These are phyloP conservation scores for Sporothrix phasma DNA, from an alignment of 2,329 filamentous ascomycete genomes.

Conservation along the genomic window DNA sequence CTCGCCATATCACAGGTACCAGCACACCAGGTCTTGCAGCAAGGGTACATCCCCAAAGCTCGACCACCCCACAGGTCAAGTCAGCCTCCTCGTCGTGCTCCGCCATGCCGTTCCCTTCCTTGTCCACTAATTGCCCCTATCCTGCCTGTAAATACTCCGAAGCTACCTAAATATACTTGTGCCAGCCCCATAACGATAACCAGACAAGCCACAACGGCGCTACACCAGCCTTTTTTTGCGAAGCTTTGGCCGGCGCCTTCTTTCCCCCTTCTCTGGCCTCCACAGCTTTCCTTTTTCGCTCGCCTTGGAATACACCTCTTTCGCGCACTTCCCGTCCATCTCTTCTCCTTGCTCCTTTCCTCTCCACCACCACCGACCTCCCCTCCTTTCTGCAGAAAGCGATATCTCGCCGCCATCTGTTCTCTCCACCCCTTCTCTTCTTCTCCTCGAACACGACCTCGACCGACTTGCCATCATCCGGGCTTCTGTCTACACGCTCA, in stretches of 20 bases:
- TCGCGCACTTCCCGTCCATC: background rate
- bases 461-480: background rate
- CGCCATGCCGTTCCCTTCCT: background rate
- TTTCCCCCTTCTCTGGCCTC: constrained; percentile 6
- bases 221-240: constrained; percentile 5
- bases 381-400: constrained; percentile 5
- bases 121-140: background rate
- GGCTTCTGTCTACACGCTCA: background rate
- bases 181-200: background rate
- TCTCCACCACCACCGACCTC: constrained; percentile 2
- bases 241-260: background rate
- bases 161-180: background rate
- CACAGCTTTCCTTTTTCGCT: constrained; percentile 9
- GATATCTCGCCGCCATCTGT: constrained; percentile 6
- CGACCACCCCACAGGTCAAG: background rate
- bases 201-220: background rate
- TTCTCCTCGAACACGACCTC: background rate
- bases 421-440: background rate
- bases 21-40: background rate
- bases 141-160: background rate
- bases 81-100: background rate
- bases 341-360: background rate
- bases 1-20: background rate
- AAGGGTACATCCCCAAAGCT: background rate
- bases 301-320: constrained; percentile 7